Base-by-base conservation (phyloP, 345 rosid genomes). In the Physaria fendleri region DNA sequence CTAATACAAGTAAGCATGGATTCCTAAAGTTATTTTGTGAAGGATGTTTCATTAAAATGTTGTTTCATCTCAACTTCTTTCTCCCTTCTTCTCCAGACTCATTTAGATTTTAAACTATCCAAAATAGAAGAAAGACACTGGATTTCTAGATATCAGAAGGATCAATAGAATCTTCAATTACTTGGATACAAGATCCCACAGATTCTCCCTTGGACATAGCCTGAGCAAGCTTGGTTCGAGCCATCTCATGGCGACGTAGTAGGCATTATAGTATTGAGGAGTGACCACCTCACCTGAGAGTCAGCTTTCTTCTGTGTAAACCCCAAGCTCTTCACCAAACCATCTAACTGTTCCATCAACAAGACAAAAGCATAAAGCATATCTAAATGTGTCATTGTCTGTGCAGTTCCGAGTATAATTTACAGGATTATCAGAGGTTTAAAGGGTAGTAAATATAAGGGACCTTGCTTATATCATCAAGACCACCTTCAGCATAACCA, bases 231-330 rank as follows among this genome's bases (percentile, higher is more conserved):
- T 85, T 79, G 30, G 84, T 69, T 66, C 83, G 73, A 1, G 91
- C 89, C 1, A 16, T 50, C 72, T 81, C 73, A 11, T 93, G 97
- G 13, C 94, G 87, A 22, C 96, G 90, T 76, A 84, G 60, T 5
- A 88, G 63, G 63, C 25, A 86, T 58, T 20, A 88, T 64, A 4
- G 89, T 86, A 73, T 81, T 88, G 59, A 92, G 77, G 1, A 84
- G 82, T 34, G 97, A 79, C 98, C 98, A 88, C 61, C 98, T 74
- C 22, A 92, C 87, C 62, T 82, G 94, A 3, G 97, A 88, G 55
- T 92, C 91, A 6, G 77, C 91, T 66, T 90, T 85, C 90, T 85
- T 87, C 64, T 83, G 94, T 20, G 97, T 83, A 60, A 90, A 90
- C 8, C 91, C 94, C 70, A 83, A 80, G 68, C 95, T 70, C 56